Conservation (phyloP, 164 flowering plant genomes). For the Vitis rotundifolia region DNA sequence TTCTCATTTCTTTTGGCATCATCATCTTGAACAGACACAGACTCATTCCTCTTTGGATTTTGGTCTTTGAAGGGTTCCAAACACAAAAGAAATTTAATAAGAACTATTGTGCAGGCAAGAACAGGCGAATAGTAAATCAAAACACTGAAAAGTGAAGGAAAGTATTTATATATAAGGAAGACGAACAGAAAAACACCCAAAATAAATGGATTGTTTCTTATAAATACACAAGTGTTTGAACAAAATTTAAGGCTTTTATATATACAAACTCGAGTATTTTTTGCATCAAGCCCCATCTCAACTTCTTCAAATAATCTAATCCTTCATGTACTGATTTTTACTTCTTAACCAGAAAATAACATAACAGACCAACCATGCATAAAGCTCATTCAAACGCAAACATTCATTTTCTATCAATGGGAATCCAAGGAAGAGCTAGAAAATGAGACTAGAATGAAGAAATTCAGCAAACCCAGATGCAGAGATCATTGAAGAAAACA, state of each 20-base stretch:
- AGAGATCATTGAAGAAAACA: not conserved
- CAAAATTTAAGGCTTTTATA: constrained; percentile 32
- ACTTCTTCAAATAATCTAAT: not conserved
- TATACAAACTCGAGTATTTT: constrained; percentile 27
- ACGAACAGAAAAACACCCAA: constrained; percentile 31
- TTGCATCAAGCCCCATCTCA: constrained; percentile 55
- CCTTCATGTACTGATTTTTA: not conserved
- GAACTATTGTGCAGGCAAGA: constrained; percentile 22
- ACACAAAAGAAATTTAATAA: constrained; percentile 12
- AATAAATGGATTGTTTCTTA: constrained; percentile 44
- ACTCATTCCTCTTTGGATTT: constrained; percentile 6
- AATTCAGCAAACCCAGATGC: not conserved
- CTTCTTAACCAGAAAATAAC: not conserved
- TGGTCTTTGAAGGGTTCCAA: not conserved
- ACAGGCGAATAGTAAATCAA: constrained; percentile 35
- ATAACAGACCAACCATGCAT: not conserved
- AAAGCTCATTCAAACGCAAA: not conserved
- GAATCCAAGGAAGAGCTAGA: not conserved
- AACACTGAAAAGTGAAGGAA: constrained; percentile 37
- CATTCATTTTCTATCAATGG: not conserved
- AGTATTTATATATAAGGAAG: constrained; percentile 36
- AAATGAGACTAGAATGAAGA: not conserved
- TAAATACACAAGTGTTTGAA: constrained; percentile 27
- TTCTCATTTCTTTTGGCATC: not conserved
- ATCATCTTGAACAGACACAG: constrained; percentile 5